Evolutionary conservation across 202 grass and related monocot species (phyloP).

Genomic region (Tripidium arundinaceum): DNA sequence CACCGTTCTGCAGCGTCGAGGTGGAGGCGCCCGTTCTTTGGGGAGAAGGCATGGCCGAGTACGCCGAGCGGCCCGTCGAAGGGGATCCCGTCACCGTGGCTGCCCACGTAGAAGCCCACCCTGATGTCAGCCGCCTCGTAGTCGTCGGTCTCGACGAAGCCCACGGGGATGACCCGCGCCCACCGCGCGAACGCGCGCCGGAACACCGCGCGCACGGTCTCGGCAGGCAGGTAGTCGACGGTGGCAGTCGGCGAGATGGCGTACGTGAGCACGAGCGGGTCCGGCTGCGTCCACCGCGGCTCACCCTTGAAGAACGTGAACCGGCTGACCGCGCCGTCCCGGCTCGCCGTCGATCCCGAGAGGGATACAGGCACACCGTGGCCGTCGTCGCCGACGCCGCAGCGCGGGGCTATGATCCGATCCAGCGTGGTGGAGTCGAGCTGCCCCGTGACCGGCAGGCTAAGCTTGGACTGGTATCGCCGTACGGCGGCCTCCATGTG

Average conservation of each 20-base stretch:
- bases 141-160: conserved; percentile 48
- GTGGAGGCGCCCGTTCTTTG: conserved; percentile 72
- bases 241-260: conserved; percentile 51
- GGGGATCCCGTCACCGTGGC: conserved; percentile 82
- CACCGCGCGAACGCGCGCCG: conserved; percentile 70
- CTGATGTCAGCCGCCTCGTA: conserved; percentile 66
- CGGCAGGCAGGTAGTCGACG: conserved; percentile 45
- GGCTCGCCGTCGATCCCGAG: not conserved
- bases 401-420: conserved; percentile 76
- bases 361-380: not conserved
- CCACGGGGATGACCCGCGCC: conserved; percentile 70
- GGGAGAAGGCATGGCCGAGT: conserved; percentile 83
- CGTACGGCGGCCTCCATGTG: conserved; percentile 57
- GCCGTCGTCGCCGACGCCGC: conserved; percentile 62
- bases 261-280: conserved; percentile 61
- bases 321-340: conserved; percentile 21
- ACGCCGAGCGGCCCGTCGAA: conserved; percentile 87
- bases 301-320: conserved; percentile 75
- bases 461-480: conserved; percentile 56
- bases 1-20: conserved; percentile 79
- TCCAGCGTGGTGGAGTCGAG: conserved; percentile 66
- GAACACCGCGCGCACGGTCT: conserved; percentile 53
- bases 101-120: conserved; percentile 69
- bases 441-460: conserved; percentile 55
- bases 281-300: conserved; percentile 61